These are phyloP conservation scores for Glomus cerebriforme DNA, from an alignment of 192 early-diverging fungal species.

Conservation along the genomic window DNA sequence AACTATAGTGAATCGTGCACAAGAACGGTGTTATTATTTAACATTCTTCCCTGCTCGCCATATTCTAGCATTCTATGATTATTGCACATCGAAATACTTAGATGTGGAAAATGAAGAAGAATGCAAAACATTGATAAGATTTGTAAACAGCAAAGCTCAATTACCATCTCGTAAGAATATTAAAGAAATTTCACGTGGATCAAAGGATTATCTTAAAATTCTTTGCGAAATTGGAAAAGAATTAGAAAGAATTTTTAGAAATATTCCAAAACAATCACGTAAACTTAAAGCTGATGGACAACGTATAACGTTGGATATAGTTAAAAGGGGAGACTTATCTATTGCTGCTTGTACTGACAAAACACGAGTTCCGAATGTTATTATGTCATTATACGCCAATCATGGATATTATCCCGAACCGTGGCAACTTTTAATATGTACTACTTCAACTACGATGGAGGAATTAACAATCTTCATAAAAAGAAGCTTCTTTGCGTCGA, in stretches of 20 bases:
- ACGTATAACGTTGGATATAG: slow-evolving; percentile 13
- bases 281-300: background rate
- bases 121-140: background rate
- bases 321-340: slow-evolving; percentile 24
- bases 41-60: slow-evolving; percentile 25
- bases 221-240: background rate
- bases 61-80: slow-evolving; percentile 29
- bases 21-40: slow-evolving; percentile 27
- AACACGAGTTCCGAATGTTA: slow-evolving; percentile 14
- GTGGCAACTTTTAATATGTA: slow-evolving; percentile 31
- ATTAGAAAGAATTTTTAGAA: background rate
- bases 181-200: background rate
- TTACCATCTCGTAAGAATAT: background rate
- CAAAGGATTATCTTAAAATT: background rate
- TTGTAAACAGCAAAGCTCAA: background rate
- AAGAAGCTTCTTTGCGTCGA: slow-evolving; percentile 30
- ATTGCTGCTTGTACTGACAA: slow-evolving; percentile 29
- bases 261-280: background rate
- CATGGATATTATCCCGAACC: slow-evolving; percentile 27
- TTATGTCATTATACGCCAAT: slow-evolving; percentile 32
- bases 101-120: background rate
- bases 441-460: slow-evolving; percentile 26
- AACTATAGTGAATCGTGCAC: background rate
- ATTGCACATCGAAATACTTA: background rate
- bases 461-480: slow-evolving; percentile 25